phyloP scores from a whole-genome alignment of 768 basidiomycete species.

The Tulasnella sp. region DNA sequence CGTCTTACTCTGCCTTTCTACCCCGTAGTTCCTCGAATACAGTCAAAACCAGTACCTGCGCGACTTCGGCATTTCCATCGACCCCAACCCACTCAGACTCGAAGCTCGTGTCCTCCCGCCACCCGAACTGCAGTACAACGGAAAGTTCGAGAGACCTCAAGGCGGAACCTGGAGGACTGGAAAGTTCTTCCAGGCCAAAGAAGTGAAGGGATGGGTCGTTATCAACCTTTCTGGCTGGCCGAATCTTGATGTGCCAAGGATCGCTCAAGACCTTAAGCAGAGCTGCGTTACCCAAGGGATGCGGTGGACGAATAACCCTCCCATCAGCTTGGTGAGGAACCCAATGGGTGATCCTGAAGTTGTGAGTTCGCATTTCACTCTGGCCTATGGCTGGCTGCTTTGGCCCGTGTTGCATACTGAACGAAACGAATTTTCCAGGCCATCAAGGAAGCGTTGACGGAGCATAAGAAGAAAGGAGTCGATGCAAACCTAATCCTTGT shows the following conservation, averaged over 20 bases:
- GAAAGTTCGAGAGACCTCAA: background rate
- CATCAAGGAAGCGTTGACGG: background rate
- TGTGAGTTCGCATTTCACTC: background rate
- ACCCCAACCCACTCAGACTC: constrained; percentile 51
- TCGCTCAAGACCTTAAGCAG: background rate
- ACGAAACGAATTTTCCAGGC: background rate
- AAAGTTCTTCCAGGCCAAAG: background rate
- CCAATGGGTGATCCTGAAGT: background rate
- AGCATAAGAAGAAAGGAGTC: background rate
- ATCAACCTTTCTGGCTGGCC: background rate
- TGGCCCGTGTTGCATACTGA: background rate
- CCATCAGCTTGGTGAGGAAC: constrained; percentile 8
- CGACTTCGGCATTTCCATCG: constrained; percentile 66
- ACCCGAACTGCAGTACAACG: constrained; percentile 57
- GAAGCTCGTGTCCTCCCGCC: constrained; percentile 60
- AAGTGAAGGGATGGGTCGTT: background rate
- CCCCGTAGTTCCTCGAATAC: constrained; percentile 45
- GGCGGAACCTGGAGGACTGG: background rate
- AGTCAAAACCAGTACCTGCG: constrained; percentile 72
- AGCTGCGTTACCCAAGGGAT: background rate
- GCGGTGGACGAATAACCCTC: background rate
- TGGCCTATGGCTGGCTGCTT: background rate
- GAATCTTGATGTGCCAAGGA: background rate
- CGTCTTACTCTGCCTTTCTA: constrained; percentile 37
- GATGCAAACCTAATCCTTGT: background rate